Evolutionary conservation across 2,329 filamentous ascomycete genomes (phyloP).

Genomic region (Epichloe baconii): DNA sequence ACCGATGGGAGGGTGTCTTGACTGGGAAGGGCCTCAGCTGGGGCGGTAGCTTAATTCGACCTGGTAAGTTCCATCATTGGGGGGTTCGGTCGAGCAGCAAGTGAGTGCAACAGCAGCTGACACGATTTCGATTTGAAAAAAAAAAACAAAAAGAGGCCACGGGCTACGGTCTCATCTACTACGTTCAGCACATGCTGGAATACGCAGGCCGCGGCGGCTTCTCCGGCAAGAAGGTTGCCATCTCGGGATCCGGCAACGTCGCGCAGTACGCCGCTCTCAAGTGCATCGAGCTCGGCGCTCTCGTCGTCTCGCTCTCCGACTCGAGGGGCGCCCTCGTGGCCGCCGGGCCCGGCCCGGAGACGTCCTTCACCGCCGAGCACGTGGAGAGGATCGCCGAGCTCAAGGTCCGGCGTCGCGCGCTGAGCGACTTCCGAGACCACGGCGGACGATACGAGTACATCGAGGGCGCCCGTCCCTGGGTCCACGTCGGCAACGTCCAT

Average conservation of each 20-base stretch:
- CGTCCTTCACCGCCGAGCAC: conserved; percentile 65
- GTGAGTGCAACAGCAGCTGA: conserved; percentile 1
- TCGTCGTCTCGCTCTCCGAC: conserved; percentile 86
- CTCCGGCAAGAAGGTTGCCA: conserved; percentile 81
- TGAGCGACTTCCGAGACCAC: conserved; percentile 53
- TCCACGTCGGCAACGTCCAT: conserved; percentile 78
- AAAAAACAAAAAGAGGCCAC: conserved; percentile 56
- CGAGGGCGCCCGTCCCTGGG: conserved; percentile 79
- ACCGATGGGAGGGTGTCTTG: conserved; percentile 89
- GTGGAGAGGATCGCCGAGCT: conserved; percentile 67
- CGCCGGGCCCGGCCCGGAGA: conserved; percentile 37
- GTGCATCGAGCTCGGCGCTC: conserved; percentile 88
- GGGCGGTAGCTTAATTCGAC: conserved; percentile 88
- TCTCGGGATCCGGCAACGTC: conserved; percentile 95
- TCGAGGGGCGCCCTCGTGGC: conserved; percentile 75
- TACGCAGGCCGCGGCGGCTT: conserved; percentile 80
- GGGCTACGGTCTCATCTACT: conserved; percentile 93
- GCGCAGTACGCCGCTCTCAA: conserved; percentile 96
- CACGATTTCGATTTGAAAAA: background rate
- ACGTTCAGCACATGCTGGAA: conserved; percentile 89
- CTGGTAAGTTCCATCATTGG: conserved; percentile 26
- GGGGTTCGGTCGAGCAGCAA: background rate
- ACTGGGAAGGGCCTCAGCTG: conserved; percentile 90
- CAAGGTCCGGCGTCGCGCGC: conserved; percentile 76
- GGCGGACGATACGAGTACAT: conserved; percentile 70